These are phyloP conservation scores for Medicago lupulina DNA, from an alignment of 306 rosid species.

Conservation along the genomic window DNA sequence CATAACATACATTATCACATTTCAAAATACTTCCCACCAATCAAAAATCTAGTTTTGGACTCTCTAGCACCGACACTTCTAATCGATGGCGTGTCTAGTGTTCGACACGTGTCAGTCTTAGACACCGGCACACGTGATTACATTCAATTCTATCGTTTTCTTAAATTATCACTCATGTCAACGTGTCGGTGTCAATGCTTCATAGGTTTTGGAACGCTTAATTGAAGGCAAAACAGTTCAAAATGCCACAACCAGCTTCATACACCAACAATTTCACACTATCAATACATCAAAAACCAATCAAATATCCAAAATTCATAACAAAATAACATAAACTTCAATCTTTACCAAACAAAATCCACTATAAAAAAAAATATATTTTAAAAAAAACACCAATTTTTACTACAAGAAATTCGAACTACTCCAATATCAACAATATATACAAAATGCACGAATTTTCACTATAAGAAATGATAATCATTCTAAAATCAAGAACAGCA, in stretches of 20 bases:
- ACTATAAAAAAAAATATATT: background rate
- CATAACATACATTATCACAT: too few relatives aligned
- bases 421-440: too few relatives aligned
- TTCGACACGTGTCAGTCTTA: too few relatives aligned
- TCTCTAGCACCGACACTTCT: too few relatives aligned
- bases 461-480: background rate
- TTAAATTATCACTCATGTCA: too few relatives aligned
- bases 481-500: background rate
- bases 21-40: too few relatives aligned
- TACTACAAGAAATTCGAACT: background rate
- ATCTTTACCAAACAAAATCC: background rate
- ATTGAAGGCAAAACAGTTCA: background rate
- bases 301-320: conserved; percentile 3
- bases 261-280: background rate
- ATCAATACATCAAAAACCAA: conserved; percentile 4
- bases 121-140: too few relatives aligned
- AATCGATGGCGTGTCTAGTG: too few relatives aligned
- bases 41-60: background rate
- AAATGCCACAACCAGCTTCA: conserved; percentile 15
- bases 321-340: background rate
- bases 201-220: background rate
- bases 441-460: background rate
- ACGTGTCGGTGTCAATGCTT: too few relatives aligned
- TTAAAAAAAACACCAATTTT: background rate
- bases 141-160: too few relatives aligned